Conservation (phyloP, 306 rosid genomes). For the Phaseolus lunatus region DNA sequence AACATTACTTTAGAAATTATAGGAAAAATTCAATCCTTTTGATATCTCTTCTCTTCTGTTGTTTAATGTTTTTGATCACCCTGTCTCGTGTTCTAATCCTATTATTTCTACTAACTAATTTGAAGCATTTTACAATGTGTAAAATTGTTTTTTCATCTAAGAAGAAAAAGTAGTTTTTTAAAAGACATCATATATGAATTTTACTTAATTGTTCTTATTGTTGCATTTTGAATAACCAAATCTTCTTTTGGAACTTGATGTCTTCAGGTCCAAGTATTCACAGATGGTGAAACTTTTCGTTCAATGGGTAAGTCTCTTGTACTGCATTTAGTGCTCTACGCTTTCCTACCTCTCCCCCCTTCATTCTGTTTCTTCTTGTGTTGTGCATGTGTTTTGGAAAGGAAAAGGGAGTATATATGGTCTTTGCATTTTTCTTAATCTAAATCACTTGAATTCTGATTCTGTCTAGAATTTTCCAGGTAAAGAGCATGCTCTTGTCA, state of each 20-base stretch:
- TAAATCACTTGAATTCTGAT: slow-evolving; percentile 35
- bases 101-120: slow-evolving; percentile 38
- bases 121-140: slow-evolving; percentile 19
- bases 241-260: slow-evolving; percentile 46
- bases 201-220: slow-evolving; percentile 32
- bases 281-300: slow-evolving; percentile 73
- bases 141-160: slow-evolving; percentile 14
- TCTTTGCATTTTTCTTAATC: background rate
- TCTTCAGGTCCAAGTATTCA: slow-evolving; percentile 74
- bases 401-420: slow-evolving; percentile 1
- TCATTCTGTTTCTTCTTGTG: slow-evolving; percentile 12
- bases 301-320: slow-evolving; percentile 74
- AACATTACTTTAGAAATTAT: slow-evolving; percentile 22
- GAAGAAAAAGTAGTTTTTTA: slow-evolving; percentile 6
- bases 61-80: slow-evolving; percentile 23
- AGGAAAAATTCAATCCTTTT: slow-evolving; percentile 9
- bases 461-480: slow-evolving; percentile 61
- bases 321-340: slow-evolving; percentile 29
- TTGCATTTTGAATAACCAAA: slow-evolving; percentile 40
- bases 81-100: background rate
- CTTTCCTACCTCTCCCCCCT: background rate
- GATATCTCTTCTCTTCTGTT: slow-evolving; percentile 29
- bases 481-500: slow-evolving; percentile 87
- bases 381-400: slow-evolving; percentile 29
- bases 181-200: slow-evolving; percentile 22